Evolutionary conservation across 1,139 yeast species (phyloP), one percentile per base, ranked within the genome.

Genomic region (Suhomyces bokatorum): DNA sequence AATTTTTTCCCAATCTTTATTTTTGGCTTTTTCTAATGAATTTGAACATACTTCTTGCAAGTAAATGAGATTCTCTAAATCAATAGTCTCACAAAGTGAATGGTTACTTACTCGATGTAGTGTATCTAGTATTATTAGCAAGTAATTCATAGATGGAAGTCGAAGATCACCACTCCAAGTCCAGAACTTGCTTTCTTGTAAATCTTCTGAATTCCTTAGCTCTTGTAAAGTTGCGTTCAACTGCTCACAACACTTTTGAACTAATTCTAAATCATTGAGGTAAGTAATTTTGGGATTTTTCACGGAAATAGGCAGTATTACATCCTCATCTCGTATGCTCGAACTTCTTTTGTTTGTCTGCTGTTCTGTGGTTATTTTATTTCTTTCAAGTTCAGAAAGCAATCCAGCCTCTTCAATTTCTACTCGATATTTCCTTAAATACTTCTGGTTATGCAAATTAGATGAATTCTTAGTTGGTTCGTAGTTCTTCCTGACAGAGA

Each of bases 401-500:
- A 20, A 6, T 6, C 29, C 29, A 26, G n/a, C 8, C 36, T 24
- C 26, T 13, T 34, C 13, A 2, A 22, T 4, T 24, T 48, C 53
- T 13, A 29, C 37, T n/a, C 30, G 29, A 31, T 43, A 52, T 31
- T 53, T 54, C 12, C 48, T 24, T 10, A 42, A 27, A 39, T 54
- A 54, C 33, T 44, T 49, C 12, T 44, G 35, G 24, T 54, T 54
- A 30, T 54, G 58, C 7, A 28, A 17, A 4, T 43, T 41, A 6
- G 43, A 37, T 15, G 41, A 38, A 11, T 27, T 14, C 13, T 45
- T 46, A 14, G 44, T 48, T 2, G 44, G 46, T 1, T 42, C 22
- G 42, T 51, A 54, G 17, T 41, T 44, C 34, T 53, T 52, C 29
- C 58, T 46, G 12, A 54, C 54, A 3, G 58, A 54, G 4, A 54